Evolutionary conservation across 1,284 basidiomycete genomes (phyloP), one percentile per base, ranked within the genome.

Genomic region (Microbotryum scabiosae): DNA sequence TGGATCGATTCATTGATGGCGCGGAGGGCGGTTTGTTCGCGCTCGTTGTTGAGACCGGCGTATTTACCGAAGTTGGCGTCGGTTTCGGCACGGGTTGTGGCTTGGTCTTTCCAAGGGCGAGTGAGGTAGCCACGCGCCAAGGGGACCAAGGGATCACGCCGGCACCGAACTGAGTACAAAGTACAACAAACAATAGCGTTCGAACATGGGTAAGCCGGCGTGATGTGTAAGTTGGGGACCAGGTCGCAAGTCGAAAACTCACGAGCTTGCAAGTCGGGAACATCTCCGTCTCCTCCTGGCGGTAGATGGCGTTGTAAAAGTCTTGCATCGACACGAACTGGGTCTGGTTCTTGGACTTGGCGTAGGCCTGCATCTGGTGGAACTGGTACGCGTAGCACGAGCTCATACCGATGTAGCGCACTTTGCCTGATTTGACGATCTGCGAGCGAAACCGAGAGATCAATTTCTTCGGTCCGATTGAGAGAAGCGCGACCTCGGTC

Each of bases 321-420:
- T 75, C 73, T 66, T 77, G 76, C 76, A 78, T 77, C 26, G 72
- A 73, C 69, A 78, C 74, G 67, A 79, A 79, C 65, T 20, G 52
- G 57, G 64, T 67, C 57, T 68, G 64, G 26, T 55, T 56, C 51
- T 61, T 49, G 20, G 45, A 52, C 18, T 50, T 54, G 18, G 70
- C 69, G 51, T 81, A 82, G 71, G 85, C 84, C 71, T 87, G 85
- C 85, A 86, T 85, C 14, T 81, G 64, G 44, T 74, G 72, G 71
- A 79, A 76, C 70, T 77, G 75, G 64, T 73, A 76, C 2, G 76
- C 76, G 55, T 66, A 75, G 68, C 75, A 76, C 57, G 58, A 61
- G 32, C 77, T 79, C 83, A 83, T 85, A 51, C 85, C 85, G 59
- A 86, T 80, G 74, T 86, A 86, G 14, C 84, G 78, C 16, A 81